Conservation (phyloP, 2,329 filamentous ascomycete species). For the Orbilia javanica region DNA sequence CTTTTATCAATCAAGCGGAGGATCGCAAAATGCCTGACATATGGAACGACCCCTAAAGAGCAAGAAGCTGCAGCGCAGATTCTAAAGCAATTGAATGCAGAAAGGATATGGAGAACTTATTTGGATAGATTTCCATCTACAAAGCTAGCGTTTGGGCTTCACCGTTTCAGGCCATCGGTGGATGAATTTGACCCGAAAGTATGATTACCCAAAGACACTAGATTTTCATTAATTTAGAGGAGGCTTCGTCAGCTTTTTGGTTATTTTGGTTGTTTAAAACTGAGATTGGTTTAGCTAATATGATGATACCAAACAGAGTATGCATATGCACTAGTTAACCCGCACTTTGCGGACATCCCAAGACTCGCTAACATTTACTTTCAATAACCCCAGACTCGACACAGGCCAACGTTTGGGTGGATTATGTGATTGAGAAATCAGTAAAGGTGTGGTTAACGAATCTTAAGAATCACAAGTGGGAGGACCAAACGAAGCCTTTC, state of each 20-base stretch:
- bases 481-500: neutral
- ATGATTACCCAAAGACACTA: neutral
- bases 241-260: neutral
- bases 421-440: conserved; percentile 10
- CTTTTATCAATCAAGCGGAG: neutral
- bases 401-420: conserved; percentile 6
- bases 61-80: conserved; percentile 19
- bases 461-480: neutral
- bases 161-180: neutral
- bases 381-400: neutral
- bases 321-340: neutral
- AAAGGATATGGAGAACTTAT: neutral
- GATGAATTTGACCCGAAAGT: conserved; percentile 8
- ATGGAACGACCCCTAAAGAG: conserved; percentile 19
- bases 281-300: neutral
- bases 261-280: neutral
- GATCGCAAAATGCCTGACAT: conserved; percentile 9
- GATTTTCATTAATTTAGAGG: neutral
- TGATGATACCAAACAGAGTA: neutral
- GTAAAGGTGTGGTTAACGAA: conserved; percentile 12
- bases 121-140: neutral
- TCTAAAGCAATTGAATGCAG: conserved; percentile 21
- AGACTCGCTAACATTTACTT: neutral
- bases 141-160: conserved; percentile 7
- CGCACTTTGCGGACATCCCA: no score